Evolutionary conservation across 1,284 basidiomycete species (phyloP), one percentile per base, ranked within the genome.

Genomic region (Inonotus hispidus): DNA sequence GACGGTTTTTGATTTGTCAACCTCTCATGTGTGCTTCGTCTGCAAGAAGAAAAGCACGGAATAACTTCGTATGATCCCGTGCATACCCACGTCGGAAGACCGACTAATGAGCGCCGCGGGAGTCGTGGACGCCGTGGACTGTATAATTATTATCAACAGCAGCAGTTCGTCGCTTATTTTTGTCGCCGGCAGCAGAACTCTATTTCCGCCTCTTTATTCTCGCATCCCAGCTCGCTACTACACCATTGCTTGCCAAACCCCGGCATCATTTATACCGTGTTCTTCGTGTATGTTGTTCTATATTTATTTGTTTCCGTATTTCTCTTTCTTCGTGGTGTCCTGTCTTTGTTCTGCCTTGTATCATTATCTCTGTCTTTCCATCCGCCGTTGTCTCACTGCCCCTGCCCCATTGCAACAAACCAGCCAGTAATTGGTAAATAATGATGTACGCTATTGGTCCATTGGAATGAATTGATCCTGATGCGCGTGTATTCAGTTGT

Each of bases 1-100:
- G 88, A 91, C 69, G 85, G 89, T 45, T 91, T 91, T 52, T 32
- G 59, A 62, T 29, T 62, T 39, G 21, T 21, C 25, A 16, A 16
- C 10, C 21, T 21, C 19, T 23, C 35, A 7, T 49, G 13, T 37
- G 16, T 41, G 11, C 35, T 43, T 43, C 41, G 41, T n/a, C 16
- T 43, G 16, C 19, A 43, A 16, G 2, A 39, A 39, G n/a, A 39
- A 39, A 50, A 49, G 45, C 21, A 37, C 49, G 49, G 45, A 11
- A 29, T 23, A 49, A 35, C n/a, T 21, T 7, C 29, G 25, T 41
- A 13, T 43, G 16, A 2, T n/a, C 29, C 29, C 43, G 43, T 38
- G 27, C 55, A 49, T 47, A 37, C 46, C 32, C 29, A 23, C 49
- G 29, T 32, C 45, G 35, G 16, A 56, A 50, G 14, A 14, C 35